Evolutionary conservation across 805 yeast species (phyloP).

Genomic region (Sugiyamaella marilandica): DNA sequence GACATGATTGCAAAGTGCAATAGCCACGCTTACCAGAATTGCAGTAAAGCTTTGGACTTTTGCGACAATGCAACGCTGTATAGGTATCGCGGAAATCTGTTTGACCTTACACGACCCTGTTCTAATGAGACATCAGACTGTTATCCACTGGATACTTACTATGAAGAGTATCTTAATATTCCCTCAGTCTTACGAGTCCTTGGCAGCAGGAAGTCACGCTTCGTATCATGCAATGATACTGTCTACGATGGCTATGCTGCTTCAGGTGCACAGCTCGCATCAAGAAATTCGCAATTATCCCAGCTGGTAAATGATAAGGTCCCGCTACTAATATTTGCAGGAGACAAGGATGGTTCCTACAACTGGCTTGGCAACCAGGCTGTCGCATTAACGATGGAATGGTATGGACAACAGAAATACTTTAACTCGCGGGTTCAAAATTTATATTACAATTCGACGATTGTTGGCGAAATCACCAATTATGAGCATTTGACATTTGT

Average conservation of each 20-base stretch:
- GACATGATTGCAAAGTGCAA: constrained; percentile 62
- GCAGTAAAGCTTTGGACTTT: constrained; percentile 81
- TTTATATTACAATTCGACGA: constrained; percentile 45
- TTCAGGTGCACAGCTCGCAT: constrained; percentile 85
- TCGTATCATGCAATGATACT: constrained; percentile 48
- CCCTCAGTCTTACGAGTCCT: constrained; percentile 68
- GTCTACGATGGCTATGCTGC: constrained; percentile 73
- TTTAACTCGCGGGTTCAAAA: constrained; percentile 34
- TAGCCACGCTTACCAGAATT: constrained; percentile 58
- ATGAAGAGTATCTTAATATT: constrained; percentile 69
- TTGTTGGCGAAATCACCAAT: constrained; percentile 65
- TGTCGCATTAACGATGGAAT: constrained; percentile 67
- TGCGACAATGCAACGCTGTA: constrained; percentile 68
- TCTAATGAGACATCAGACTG: constrained; percentile 44
- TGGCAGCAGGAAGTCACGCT: constrained; percentile 82
- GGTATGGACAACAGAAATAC: constrained; percentile 55
- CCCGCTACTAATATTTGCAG: constrained; percentile 85
- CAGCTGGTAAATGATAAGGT: constrained; percentile 62
- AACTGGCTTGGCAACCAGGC: constrained; percentile 92
- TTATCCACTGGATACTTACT: constrained; percentile 66
- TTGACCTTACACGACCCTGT: constrained; percentile 54
- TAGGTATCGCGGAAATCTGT: constrained; percentile 63
- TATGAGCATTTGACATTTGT: constrained; percentile 69
- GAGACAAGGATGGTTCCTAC: constrained; percentile 91
- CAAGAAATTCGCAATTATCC: constrained; percentile 66